Evolutionary conservation across 208 protist genomes (phyloP), one percentile per base, ranked within the genome.

Genomic region (Acanthamoeba healyi): DNA sequence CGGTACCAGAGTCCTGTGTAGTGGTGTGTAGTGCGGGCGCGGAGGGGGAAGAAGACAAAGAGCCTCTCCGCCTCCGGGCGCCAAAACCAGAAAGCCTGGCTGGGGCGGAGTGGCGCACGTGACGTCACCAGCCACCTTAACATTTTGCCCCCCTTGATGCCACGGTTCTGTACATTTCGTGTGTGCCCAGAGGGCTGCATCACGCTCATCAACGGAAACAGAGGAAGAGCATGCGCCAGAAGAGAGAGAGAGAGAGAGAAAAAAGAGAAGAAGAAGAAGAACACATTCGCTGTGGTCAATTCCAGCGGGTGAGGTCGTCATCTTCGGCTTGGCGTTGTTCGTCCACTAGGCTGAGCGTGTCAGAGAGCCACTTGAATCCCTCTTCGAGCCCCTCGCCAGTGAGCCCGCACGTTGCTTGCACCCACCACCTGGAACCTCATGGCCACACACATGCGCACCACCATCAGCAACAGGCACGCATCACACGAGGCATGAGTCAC

Each of bases 371-470:
- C 26, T 32, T 32, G 81, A 95, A 63, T 9, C 94, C 94, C 49
- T 95, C 94, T 10, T 95, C 82, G 12, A 95, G 90, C 10, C 94
- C 94, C 36, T 94, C 93, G 32, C 94, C 94, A 4, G 94, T 95
- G 9, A 95, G 36, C 15, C 54, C 94, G 38, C 81, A 95, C 24
- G 77, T 94, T 24, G 58, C n/a, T 24, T 92, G 81, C 32, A 90
- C 36, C 56, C 84, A 82, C 72, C 72, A 82, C 26, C 72, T 82
- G 12, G 9, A 65, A 4, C 3, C 56, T 7, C 24, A n/a, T n/a
- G n/a, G n/a, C 4, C 56, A 65, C 56, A 65, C 56, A 65, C 15
- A 65, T 6, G n/a, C 6, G 4, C 2, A 2, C 3, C n/a, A 5
- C 3, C n/a, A 29, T 22, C 6, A 4, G 15, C n/a, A 5, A 65